phyloP scores from a whole-genome alignment of 768 basidiomycete genomes.

The Agaricus subrufescens region DNA sequence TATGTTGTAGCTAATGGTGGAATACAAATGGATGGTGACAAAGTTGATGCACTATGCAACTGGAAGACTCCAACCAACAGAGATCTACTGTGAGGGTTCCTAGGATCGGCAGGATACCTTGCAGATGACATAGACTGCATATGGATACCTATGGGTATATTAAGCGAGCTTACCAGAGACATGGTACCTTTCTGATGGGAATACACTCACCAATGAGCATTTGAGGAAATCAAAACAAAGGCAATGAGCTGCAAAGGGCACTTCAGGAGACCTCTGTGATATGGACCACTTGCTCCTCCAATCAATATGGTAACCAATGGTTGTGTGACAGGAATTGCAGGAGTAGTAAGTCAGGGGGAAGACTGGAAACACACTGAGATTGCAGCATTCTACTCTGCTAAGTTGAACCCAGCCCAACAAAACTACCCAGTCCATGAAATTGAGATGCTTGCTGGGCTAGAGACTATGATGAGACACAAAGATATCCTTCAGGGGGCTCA shows the following conservation, averaged over 20 bases:
- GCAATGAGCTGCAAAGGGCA: slow-evolving; percentile 17
- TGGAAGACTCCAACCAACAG: slow-evolving; percentile 30
- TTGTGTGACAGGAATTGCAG: slow-evolving; percentile 23
- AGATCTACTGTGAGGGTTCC: slow-evolving; percentile 29
- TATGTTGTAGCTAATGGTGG: slow-evolving; percentile 29
- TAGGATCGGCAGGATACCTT: slow-evolving; percentile 21
- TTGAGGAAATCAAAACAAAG: slow-evolving; percentile 28
- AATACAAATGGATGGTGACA: slow-evolving; percentile 40
- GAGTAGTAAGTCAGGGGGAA: slow-evolving; percentile 19
- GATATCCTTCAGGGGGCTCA: slow-evolving; percentile 24
- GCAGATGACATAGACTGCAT: slow-evolving; percentile 27
- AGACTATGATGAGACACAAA: slow-evolving; percentile 23
- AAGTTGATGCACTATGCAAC: slow-evolving; percentile 30
- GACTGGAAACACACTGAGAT: slow-evolving; percentile 20
- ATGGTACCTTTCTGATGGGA: slow-evolving; percentile 21
- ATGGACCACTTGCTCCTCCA: slow-evolving; percentile 11
- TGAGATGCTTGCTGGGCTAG: slow-evolving; percentile 31
- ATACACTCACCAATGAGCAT: slow-evolving; percentile 26
- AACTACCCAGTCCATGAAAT: slow-evolving; percentile 37
- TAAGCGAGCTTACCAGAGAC: slow-evolving; percentile 20
- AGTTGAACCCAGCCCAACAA: slow-evolving; percentile 29
- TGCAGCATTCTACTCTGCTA: slow-evolving; percentile 30
- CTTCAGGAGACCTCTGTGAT: slow-evolving; percentile 16
- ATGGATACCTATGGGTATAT: slow-evolving; percentile 32
- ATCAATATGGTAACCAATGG: slow-evolving; percentile 29